Conservation (phyloP, 2,329 filamentous ascomycete genomes). For the Fusarium equiseti region DNA sequence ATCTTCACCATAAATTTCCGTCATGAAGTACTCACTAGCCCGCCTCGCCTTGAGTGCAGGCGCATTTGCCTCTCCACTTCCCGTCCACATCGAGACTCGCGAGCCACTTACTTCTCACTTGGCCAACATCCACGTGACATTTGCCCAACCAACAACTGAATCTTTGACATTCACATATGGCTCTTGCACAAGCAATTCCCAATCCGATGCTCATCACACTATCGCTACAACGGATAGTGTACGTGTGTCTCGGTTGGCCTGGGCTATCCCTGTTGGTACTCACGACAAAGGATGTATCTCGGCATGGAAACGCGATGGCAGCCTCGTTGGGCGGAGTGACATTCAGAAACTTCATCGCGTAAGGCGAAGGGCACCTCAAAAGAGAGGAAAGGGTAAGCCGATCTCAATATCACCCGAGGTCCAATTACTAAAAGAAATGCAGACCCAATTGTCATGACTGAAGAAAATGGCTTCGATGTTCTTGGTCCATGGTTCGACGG, state of each 20-base stretch:
- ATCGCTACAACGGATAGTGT: conserved; percentile 1
- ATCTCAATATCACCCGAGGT: fast-evolving
- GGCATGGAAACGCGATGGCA: not conserved
- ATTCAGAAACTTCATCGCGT: conserved; percentile 2
- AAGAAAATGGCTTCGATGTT: not conserved
- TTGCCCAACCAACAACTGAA: not conserved
- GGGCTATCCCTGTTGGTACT: not conserved
- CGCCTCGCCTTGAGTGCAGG: not conserved
- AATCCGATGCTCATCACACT: not conserved
- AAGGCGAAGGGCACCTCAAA: not conserved
- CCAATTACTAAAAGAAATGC: fast-evolving
- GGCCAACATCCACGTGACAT: conserved; percentile 1
- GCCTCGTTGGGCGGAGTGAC: not conserved
- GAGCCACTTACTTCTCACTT: conserved; percentile 6
- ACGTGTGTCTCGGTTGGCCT: conserved; percentile 1
- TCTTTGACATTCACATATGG: conserved; percentile 10
- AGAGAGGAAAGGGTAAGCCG: not conserved
- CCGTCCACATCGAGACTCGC: not conserved
- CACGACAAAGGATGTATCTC: conserved; percentile 6
- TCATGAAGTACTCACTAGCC: conserved; percentile 4
- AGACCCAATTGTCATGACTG: conserved; percentile 5
- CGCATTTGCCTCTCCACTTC: conserved; percentile 1
- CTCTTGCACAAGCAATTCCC: not conserved
- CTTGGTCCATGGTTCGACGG: conserved; percentile 11
- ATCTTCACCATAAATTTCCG: not conserved